Evolutionary conservation across 148 eudicot species (phyloP).

Genomic region (Fallopia convolvulus): DNA sequence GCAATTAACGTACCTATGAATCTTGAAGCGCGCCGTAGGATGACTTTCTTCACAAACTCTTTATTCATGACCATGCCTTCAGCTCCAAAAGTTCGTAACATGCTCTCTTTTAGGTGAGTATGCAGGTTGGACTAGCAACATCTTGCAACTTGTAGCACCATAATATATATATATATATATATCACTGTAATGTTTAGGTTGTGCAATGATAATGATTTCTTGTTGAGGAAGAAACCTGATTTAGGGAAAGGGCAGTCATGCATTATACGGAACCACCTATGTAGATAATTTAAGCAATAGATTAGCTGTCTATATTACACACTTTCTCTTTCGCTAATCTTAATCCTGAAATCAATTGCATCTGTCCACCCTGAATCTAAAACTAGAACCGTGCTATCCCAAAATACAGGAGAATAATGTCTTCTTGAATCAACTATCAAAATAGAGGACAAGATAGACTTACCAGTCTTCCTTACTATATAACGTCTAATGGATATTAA

Average conservation of each 20-base stretch:
- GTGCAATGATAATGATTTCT: not conserved
- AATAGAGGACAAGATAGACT: not conserved
- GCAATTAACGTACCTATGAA: conserved; percentile 95
- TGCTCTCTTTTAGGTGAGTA: conserved; percentile 95
- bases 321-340: not conserved
- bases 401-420: not conserved
- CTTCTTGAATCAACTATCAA: conserved; percentile 2
- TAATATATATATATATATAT: not conserved
- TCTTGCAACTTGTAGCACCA: not conserved
- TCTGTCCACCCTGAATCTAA: not conserved
- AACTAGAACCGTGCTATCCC: not conserved
- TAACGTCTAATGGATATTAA: not conserved
- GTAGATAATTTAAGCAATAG: not conserved
- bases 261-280: not conserved
- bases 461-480: not conserved
- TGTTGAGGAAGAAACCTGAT: not conserved
- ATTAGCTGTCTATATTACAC: not conserved
- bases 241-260: not conserved
- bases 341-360: not conserved
- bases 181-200: not conserved
- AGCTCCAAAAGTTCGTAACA: conserved; percentile 94
- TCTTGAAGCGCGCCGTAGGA: conserved; percentile 94
- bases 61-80: conserved; percentile 91
- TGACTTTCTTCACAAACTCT: conserved; percentile 93
- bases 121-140: not conserved